phyloP scores from a whole-genome alignment of 1,284 basidiomycete genomes.

The Cutaneotrichosporon cutaneum region DNA sequence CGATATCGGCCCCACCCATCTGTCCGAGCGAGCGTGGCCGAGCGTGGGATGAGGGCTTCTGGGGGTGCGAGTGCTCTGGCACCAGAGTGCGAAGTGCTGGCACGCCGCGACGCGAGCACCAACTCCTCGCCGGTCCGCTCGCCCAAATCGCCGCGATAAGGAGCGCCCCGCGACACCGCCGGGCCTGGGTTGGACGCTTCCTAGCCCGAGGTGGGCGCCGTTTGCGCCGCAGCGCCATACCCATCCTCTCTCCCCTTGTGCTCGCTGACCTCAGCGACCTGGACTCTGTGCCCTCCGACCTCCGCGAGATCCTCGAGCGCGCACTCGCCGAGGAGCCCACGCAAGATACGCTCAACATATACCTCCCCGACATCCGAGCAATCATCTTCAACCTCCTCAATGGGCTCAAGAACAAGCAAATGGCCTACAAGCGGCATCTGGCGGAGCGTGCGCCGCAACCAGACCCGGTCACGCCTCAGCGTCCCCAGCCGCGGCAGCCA shows the following conservation, averaged over 20 bases:
- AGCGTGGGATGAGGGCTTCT: neutral
- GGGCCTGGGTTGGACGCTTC: too few relatives aligned
- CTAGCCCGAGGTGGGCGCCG: too few relatives aligned
- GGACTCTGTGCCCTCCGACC: constrained; percentile 80
- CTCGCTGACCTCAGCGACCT: constrained; percentile 66
- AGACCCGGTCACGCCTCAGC: neutral
- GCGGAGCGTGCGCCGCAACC: constrained; percentile 21
- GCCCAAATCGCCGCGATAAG: too few relatives aligned
- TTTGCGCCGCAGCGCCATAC: neutral
- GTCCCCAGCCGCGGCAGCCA: neutral
- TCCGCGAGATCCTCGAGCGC: constrained; percentile 82
- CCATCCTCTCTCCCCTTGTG: neutral
- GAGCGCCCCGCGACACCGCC: too few relatives aligned
- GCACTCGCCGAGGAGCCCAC: constrained; percentile 88
- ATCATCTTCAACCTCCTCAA: constrained; percentile 92
- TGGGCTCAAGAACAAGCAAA: constrained; percentile 88
- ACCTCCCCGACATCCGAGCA: constrained; percentile 84
- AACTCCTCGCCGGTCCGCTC: too few relatives aligned
- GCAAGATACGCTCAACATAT: constrained; percentile 78
- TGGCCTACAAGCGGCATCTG: constrained; percentile 59
- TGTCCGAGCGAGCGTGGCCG: neutral
- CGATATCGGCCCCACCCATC: neutral
- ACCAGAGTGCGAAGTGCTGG: neutral
- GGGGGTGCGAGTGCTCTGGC: neutral
- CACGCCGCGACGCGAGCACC: too few relatives aligned